Base-by-base conservation (phyloP, 352 stramenopile genomes). In the Phytophthora lateralis region DNA sequence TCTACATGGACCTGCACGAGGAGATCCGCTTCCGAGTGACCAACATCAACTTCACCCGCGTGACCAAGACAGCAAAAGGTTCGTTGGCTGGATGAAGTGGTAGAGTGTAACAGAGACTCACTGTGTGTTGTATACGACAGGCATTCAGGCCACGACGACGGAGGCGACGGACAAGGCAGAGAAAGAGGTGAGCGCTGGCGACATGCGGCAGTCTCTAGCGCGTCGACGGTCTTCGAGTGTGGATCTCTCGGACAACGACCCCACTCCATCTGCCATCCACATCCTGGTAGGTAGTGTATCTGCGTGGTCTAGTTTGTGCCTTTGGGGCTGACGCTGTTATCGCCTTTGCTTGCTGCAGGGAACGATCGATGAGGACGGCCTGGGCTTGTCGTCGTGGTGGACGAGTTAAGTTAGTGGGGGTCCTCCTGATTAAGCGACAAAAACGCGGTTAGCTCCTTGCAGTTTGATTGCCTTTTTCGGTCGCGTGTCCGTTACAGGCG, bases 1-100 rank as follows among this genome's bases (percentile, higher is more conserved):
- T 93, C 60, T 93, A 90, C 65, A 95, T 95, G 86, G 85, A 95
- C 58, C 60, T 95, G 62, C 81, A 95, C 62, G 86, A 95, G 56
- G 86, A 95, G 56, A 90, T 95, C 52, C 82, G 86, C 47, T 95
- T 95, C 48, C 84, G 86, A 21, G 84, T 95, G 38, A 95, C 86
- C 37, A 95, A 88, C 59, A 93, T 95, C 67, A 95, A 92, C 71
- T 95, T 93, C 48, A 95, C 86, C n/a, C 82, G 81, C 26, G 86
- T 95, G 49, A 91, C 80, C 55, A 95, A 95, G 72, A 95, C 86
- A n/a, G 82, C 83, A 27, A 91, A 91, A 48, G 85, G 81, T 83
- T 42, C 14, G 35, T 42, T 42, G 6, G 9, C 6, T 6, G n/a
- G 20, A 5, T 21, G 15, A 10, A 11, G 6, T 18, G n/a, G 1